Evolutionary conservation across 306 rosid species (phyloP), one percentile per base, ranked within the genome.

Genomic region (Arachis stenosperma): DNA sequence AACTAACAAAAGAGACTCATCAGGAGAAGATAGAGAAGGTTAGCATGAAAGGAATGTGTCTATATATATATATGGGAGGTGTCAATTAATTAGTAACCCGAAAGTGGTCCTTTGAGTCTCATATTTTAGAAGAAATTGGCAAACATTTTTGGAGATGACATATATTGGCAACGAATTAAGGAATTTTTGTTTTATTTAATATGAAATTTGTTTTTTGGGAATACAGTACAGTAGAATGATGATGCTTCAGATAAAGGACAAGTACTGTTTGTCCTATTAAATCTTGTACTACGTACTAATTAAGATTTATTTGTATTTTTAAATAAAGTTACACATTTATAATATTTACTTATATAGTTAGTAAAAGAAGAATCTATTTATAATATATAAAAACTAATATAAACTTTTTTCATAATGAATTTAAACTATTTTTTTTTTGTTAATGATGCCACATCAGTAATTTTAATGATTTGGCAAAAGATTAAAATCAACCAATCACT

Each of bases 111-210:
- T 9, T 47, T 10, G 12, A 47, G 5, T 47, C 52, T 47, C 14
- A 47, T 47, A 4, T 9, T 11, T 47, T 3, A 47, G 6, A 47
- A 47, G 52, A 47, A 9, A 47, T 47, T 47, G 52, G n/a, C 9
- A 41, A 30, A 55, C 73, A 47, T 51, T 40, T 36, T 22, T 22
- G 30, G 10, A 15, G 61, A 37, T 12, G 6, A 61, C 39, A 40
- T 14, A 40, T 22, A 22, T 22, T 22, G 73, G 81, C 84, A 82
- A 76, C 63, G 50, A 75, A 79, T 73, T 74, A 72, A 2, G 58
- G 30, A 15, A 22, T 39, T 3, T 9, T 58, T 58, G 30, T 10
- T 58, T 44, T 44, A 7, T 44, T 6, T 9, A 11, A 44, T 44
- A 7, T 44, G 48, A 56, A 33, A 36, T 36, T 61, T 0, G 40